These are phyloP conservation scores for Cornus kousa DNA, from an alignment of 148 eudicot genomes.

Conservation along the genomic window DNA sequence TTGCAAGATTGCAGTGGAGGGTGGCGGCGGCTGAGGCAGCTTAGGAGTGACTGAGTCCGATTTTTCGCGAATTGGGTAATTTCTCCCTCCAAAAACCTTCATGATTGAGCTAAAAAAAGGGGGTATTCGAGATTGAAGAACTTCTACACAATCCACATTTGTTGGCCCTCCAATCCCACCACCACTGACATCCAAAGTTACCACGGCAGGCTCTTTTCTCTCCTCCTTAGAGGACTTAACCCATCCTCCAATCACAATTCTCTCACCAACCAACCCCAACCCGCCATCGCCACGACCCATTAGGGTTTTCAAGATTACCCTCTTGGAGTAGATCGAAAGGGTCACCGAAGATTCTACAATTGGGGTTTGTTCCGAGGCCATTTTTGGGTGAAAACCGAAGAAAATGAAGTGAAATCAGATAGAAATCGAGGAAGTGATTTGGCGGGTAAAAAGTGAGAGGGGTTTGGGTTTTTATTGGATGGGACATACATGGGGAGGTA, in stretches of 20 bases:
- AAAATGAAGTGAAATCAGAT: background rate
- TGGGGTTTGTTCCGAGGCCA: slow-evolving; percentile 28
- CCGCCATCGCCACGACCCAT: slow-evolving; percentile 52
- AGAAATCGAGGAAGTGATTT: background rate
- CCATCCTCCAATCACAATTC: slow-evolving; percentile 87
- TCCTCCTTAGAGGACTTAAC: slow-evolving; percentile 79
- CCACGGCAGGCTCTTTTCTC: slow-evolving; percentile 36
- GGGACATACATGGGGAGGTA: background rate
- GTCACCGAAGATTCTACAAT: slow-evolving; percentile 25
- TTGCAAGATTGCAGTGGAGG: slow-evolving; percentile 50
- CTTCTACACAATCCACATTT: slow-evolving; percentile 65
- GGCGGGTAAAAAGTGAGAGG: background rate
- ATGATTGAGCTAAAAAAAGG: slow-evolving; percentile 46
- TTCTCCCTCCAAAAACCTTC: slow-evolving; percentile 61
- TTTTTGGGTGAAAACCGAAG: slow-evolving; percentile 6
- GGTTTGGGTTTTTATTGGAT: slow-evolving; percentile 19
- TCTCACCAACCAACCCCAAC: slow-evolving; percentile 49
- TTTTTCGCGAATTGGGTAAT: slow-evolving; percentile 28
- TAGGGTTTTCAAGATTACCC: slow-evolving; percentile 59
- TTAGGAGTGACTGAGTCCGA: slow-evolving; percentile 22
- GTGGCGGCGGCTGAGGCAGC: slow-evolving; percentile 30
- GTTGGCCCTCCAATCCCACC: slow-evolving; percentile 17
- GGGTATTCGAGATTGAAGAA: slow-evolving; percentile 58
- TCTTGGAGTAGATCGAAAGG: slow-evolving; percentile 58
- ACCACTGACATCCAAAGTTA: slow-evolving; percentile 5